A percentile compares a stretch with the other conserved stretches of the same genome.
Conservation (phyloP, 2,329 filamentous ascomycete genomes). For the Didymella pinodella region DNA sequence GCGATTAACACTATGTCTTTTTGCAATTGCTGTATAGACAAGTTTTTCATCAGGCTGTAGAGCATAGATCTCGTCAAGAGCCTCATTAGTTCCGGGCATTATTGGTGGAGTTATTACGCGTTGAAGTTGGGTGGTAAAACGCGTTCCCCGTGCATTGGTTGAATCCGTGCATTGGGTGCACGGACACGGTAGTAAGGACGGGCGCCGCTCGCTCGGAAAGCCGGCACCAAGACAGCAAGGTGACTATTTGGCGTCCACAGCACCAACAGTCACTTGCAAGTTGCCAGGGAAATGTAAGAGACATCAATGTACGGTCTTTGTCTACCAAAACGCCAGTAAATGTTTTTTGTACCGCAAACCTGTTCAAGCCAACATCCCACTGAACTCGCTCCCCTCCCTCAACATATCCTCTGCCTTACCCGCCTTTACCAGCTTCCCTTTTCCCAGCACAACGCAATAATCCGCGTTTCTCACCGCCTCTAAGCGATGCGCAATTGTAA, state of each 20-base stretch:
- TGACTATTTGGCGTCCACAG: no score
- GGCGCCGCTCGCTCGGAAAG: conserved; percentile 6
- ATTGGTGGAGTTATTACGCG: no score
- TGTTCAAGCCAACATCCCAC: conserved; percentile 42
- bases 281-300: background rate
- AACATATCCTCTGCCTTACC: conserved; percentile 48
- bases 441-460: conserved; percentile 62
- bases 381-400: conserved; percentile 44
- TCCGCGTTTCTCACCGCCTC: conserved; percentile 68
- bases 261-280: background rate
- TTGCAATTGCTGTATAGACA: no score
- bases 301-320: background rate
- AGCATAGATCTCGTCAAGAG: no score
- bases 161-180: no score
- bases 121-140: no score
- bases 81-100: no score
- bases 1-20: no score
- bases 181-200: conserved; percentile 20
- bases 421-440: conserved; percentile 56
- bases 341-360: background rate
- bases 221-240: conserved; percentile 2
- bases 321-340: conserved; percentile 5
- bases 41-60: no score
- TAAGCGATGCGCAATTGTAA: conserved; percentile 71
- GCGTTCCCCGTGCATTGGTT: no score